These are phyloP conservation scores for Eucalyptus caleyi DNA, from an alignment of 345 rosid genomes.

Conservation along the genomic window DNA sequence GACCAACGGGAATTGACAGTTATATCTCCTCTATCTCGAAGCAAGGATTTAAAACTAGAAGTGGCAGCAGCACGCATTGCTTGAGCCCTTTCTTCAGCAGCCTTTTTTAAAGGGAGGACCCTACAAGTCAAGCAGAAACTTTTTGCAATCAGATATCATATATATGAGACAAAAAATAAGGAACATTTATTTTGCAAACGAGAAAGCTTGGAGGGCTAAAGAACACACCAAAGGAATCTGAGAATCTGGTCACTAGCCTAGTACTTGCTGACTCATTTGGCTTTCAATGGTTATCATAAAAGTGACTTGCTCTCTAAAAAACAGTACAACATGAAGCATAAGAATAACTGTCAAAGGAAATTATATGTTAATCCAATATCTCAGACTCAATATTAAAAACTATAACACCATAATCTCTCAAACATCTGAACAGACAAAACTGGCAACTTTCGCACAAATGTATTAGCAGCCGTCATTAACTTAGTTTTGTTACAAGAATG, in stretches of 20 bases:
- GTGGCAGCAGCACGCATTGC: slow-evolving; percentile 60
- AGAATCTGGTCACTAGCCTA: slow-evolving; percentile 10
- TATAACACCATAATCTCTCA: not conserved
- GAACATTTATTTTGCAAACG: not conserved
- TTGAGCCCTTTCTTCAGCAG: slow-evolving; percentile 66
- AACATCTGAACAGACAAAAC: not conserved
- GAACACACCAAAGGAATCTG: slow-evolving; percentile 7
- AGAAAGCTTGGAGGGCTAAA: slow-evolving; percentile 7
- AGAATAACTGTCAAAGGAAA: not conserved
- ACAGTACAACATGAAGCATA: slow-evolving; percentile 3
- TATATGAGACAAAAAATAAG: not conserved
- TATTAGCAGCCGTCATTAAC: not conserved
- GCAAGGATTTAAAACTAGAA: slow-evolving; percentile 75
- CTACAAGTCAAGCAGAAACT: slow-evolving; percentile 21
- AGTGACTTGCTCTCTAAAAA: not conserved
- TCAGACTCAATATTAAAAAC: not conserved
- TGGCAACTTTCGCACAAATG: not conserved
- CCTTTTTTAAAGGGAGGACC: slow-evolving; percentile 62
- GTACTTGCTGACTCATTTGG: slow-evolving; percentile 13
- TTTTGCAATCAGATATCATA: not conserved
- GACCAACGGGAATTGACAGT: slow-evolving; percentile 74
- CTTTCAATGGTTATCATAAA: slow-evolving; percentile 9
- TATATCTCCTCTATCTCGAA: slow-evolving; percentile 60
- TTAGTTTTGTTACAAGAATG: not conserved
- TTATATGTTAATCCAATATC: not conserved